Percentiles rank a stretch among this genome's conserved stretches.
Conservation (phyloP, 495 filamentous ascomycete genomes). For the Parathielavia hyrcaniae region DNA sequence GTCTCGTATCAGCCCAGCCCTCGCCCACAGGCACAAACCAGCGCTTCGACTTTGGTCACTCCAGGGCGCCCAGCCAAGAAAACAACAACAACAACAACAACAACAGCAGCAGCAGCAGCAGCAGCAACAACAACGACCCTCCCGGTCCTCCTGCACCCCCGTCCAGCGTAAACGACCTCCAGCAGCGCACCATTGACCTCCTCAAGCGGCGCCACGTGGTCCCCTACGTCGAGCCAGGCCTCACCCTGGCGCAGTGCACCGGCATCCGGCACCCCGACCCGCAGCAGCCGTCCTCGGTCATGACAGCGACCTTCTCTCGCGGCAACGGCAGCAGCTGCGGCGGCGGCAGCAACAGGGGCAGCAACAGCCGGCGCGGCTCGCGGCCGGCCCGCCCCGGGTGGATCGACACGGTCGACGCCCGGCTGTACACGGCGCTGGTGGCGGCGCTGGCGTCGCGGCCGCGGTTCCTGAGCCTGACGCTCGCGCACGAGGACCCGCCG, state of each 20-base stretch:
- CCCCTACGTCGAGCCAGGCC: constrained; percentile 59
- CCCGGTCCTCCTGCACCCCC: constrained; percentile 37
- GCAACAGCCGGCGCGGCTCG: neutral
- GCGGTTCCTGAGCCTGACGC: constrained; percentile 76
- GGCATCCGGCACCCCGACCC: constrained; percentile 38
- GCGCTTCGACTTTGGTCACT: constrained; percentile 32
- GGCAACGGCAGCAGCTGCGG: neutral
- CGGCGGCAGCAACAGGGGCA: neutral
- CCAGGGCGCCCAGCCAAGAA: constrained; percentile 27
- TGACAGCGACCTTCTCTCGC: constrained; percentile 24
- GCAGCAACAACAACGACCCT: constrained; percentile 38
- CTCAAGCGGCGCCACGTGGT: constrained; percentile 67
- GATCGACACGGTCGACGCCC: constrained; percentile 51
- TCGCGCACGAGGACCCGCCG: constrained; percentile 78
- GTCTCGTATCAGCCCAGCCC: constrained; percentile 48
- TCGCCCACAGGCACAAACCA: constrained; percentile 38
- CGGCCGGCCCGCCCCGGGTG: constrained; percentile 26
- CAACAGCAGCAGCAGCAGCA: constrained; percentile 30
- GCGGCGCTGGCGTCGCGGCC: constrained; percentile 66
- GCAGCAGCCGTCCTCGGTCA: neutral
- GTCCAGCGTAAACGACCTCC: constrained; percentile 71
- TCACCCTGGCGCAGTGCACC: constrained; percentile 79
- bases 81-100: constrained; percentile 47
- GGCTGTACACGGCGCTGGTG: constrained; percentile 60
- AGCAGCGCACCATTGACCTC: constrained; percentile 71